These are phyloP conservation scores for sorghum (Sorghum bicolor) DNA, from an alignment of 176 grass and related monocot genomes.

Conservation along the genomic window DNA sequence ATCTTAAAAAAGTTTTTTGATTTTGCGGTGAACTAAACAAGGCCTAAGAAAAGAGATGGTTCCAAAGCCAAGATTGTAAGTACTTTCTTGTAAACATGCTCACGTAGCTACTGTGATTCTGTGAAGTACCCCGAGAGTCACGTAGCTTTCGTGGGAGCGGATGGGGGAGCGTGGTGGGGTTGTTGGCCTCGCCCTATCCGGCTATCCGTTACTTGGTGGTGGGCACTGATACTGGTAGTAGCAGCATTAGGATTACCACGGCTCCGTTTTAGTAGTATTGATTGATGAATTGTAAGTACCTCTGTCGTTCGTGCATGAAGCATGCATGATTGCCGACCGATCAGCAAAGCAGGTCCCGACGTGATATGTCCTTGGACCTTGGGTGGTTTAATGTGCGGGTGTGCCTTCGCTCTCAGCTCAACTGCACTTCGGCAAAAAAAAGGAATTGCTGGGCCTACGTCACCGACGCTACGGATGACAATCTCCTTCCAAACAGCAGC, in stretches of 20 bases:
- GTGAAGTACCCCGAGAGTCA: not conserved
- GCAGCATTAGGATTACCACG: not conserved
- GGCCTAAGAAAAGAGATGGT: not conserved
- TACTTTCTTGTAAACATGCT: too few relatives aligned
- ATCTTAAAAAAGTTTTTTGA: too few relatives aligned
- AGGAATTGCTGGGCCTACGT: not conserved
- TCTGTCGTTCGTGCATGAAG: not conserved
- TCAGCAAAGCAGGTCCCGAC: not conserved
- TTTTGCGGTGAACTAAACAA: too few relatives aligned
- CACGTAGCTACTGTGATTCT: too few relatives aligned
- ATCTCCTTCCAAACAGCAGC: not conserved
- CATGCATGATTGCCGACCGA: not conserved
- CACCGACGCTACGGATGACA: not conserved
- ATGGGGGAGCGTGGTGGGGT: not conserved
- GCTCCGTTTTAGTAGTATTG: not conserved
- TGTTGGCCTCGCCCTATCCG: not conserved
- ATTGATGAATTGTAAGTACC: not conserved
- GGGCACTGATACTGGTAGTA: not conserved
- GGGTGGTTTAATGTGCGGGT: not conserved
- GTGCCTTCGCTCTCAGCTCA: conserved; percentile 28
- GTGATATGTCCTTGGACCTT: not conserved
- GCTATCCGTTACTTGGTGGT: not conserved
- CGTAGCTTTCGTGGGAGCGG: not conserved
- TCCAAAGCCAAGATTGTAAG: not conserved
- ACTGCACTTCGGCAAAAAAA: not conserved